Conservation (phyloP, 2,329 filamentous ascomycete species). For the Cryphonectria naterciae region DNA sequence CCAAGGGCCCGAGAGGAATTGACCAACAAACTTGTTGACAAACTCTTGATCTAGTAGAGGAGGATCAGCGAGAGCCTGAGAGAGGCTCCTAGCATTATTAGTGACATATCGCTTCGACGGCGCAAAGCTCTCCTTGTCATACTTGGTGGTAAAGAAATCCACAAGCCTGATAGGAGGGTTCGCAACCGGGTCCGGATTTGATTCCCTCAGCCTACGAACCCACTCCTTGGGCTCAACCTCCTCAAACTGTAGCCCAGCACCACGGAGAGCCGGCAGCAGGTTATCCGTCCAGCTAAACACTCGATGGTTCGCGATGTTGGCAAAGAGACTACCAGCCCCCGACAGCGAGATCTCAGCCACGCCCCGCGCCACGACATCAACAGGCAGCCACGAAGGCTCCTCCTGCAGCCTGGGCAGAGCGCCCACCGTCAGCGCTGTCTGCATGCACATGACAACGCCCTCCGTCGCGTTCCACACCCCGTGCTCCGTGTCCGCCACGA, state of each 20-base stretch:
- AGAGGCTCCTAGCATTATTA: constrained; percentile 45
- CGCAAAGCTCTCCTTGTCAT: constrained; percentile 51
- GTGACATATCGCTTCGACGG: constrained; percentile 47
- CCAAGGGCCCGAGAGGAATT: constrained; percentile 45
- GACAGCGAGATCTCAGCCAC: constrained; percentile 45
- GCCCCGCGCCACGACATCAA: constrained; percentile 48
- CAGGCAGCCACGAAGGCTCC: constrained; percentile 49
- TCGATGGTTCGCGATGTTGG: constrained; percentile 53
- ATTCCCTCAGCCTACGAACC: constrained; percentile 47
- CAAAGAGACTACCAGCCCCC: constrained; percentile 39
- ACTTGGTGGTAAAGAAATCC: constrained; percentile 56
- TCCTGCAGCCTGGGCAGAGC: constrained; percentile 51
- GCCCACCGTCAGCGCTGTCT: constrained; percentile 47
- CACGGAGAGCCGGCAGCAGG: constrained; percentile 52
- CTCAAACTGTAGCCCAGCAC: constrained; percentile 50
- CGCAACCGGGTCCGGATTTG: constrained; percentile 46
- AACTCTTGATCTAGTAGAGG: constrained; percentile 38
- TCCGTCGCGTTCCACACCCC: constrained; percentile 57
- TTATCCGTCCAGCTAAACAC: constrained; percentile 54
- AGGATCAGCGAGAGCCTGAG: constrained; percentile 46
- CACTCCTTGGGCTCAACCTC: constrained; percentile 49
- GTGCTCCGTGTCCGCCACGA: constrained; percentile 50
- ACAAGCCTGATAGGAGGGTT: constrained; percentile 59
- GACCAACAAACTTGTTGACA: constrained; percentile 44
- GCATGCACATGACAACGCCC: constrained; percentile 57